Evolutionary conservation across 2,329 filamentous ascomycete species (phyloP), one percentile per base, ranked within the genome.

Genomic region (Talaromyces funiculosus): DNA sequence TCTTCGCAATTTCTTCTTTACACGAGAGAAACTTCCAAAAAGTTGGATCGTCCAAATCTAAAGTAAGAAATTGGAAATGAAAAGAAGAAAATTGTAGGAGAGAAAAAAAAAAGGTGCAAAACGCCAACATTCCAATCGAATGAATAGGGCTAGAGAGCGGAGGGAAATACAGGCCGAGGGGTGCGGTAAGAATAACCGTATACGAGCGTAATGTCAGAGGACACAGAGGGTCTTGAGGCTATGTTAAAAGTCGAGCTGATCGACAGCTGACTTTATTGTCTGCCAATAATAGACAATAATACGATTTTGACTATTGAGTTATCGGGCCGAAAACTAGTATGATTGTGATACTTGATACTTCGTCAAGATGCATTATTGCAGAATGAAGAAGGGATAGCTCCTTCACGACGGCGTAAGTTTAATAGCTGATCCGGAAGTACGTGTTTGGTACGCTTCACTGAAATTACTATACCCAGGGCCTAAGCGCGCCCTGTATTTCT

Each of bases 141-240:
- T n/a, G 35, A 16, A 29, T 16, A 38, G 29, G 31, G 31, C 29
- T 20, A 14, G 20, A 6, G 42, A 51, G 12, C 26, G 14, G 4
- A 51, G 45, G 47, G 47, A 51, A 51, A 51, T 51, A 51, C 47
- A 20, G n/a, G 47, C 47, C 47, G 47, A 51, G 16, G 26, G 47
- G 47, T 51, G 29, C 47, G 47, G 47, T 51, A 51, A 51, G 26
- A 51, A 51, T 51, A 51, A 33, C 47, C 47, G 47, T 51, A 33
- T 51, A 10, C 29, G 29, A 51, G 14, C 47, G 47, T 51, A 51
- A 51, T n/a, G 26, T 45, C 42, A 26, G 12, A 45, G 20, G 16
- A 47, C 22, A 47, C 26, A 29, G 24, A 47, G 42, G 42, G 42
- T 45, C 42, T 45, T 26, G 42, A 45, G 43, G 42, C 42, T 45